A percentile compares a stretch with the other conserved stretches of the same genome.
These are phyloP conservation scores for Macrolepiota dolichaula DNA, from an alignment of 768 basidiomycete genomes.

Conservation along the genomic window DNA sequence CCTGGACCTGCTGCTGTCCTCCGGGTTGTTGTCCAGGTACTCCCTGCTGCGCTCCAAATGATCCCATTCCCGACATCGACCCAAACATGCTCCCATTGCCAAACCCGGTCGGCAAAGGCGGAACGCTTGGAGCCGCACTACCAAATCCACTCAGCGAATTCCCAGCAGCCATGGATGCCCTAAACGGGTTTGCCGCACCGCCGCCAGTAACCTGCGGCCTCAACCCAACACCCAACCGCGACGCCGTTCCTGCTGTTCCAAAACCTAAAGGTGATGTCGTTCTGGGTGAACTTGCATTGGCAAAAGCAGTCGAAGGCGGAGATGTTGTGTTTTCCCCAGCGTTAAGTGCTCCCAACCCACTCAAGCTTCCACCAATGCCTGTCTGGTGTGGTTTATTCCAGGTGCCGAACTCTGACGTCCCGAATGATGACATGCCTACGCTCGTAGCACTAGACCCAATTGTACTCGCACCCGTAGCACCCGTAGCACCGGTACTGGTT, in stretches of 20 bases:
- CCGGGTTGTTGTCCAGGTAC: conserved; percentile 10
- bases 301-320: conserved; percentile 18
- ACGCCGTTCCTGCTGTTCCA: conserved; percentile 2
- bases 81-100: conserved; percentile 10
- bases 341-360: conserved; percentile 2
- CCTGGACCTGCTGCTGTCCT: conserved; percentile 37
- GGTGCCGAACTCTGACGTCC: conserved; percentile 1
- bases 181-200: conserved; percentile 60
- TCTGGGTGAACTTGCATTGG: conserved; percentile 1
- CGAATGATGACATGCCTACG: neutral
- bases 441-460: neutral
- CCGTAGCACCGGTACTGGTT: conserved; percentile 23
- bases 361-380: conserved; percentile 2
- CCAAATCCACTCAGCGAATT: conserved; percentile 11
- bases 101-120: conserved; percentile 7
- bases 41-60: neutral
- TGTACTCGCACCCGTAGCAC: conserved; percentile 1
- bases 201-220: conserved; percentile 67
- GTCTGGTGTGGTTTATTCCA: conserved; percentile 10
- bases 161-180: conserved; percentile 50
- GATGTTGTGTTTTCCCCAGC: conserved; percentile 9
- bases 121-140: neutral
- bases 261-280: neutral
- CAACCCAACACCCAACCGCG: conserved; percentile 46
- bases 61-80: neutral